Base-by-base conservation (phyloP, 139 green algal species). In the Raphidocelis subcapitata region DNA sequence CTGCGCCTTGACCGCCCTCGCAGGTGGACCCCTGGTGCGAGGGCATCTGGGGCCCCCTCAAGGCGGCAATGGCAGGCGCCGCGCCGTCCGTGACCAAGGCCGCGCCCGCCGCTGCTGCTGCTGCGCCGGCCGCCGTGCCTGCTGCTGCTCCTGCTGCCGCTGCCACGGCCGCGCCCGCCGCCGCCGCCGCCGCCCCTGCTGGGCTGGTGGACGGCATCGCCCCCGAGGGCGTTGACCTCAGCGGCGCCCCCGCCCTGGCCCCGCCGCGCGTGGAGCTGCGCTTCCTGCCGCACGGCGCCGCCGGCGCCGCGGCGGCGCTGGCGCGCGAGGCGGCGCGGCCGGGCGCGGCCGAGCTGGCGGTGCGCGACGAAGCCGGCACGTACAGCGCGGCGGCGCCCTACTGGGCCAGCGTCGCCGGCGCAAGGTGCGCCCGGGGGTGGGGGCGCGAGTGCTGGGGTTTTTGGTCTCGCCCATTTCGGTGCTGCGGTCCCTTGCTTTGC, bases 361-460 rank as follows among this genome's bases (percentile, higher is more conserved):
- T 52, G 37, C 65, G 83, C 5, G 88, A 92, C 68, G n/a, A 77
- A 0, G 54, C 44, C 5, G 89, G 88, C 21, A 37, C 77, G 37
- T 93, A 94, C 81, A 85, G 69, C 26, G 63, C 84, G 8, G 84
- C 81, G 47, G 29, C 79, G 35, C 90, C 90, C 4, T 95, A 92
- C 83, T 89, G 80, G 81, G 84, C 81, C 2, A 65, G 46, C 1
- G 68, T 96, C 24, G 80, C 52, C 0, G 77, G 82, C 18, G 80
- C 81, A 14, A 82, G 79, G 82, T 86, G 68, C 2, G 73, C 12
- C n/a, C n/a, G n/a, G n/a, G n/a, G n/a, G n/a, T n/a, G n/a, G n/a
- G n/a, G n/a, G n/a, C n/a, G n/a, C n/a, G n/a, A n/a, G n/a, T n/a
- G n/a, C n/a, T n/a, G n/a, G n/a, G n/a, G n/a, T n/a, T n/a, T n/a